Evolutionary conservation across 2,329 filamentous ascomycete species (phyloP), one percentile per base, ranked within the genome.

Genomic region (Aspergillus fructus): DNA sequence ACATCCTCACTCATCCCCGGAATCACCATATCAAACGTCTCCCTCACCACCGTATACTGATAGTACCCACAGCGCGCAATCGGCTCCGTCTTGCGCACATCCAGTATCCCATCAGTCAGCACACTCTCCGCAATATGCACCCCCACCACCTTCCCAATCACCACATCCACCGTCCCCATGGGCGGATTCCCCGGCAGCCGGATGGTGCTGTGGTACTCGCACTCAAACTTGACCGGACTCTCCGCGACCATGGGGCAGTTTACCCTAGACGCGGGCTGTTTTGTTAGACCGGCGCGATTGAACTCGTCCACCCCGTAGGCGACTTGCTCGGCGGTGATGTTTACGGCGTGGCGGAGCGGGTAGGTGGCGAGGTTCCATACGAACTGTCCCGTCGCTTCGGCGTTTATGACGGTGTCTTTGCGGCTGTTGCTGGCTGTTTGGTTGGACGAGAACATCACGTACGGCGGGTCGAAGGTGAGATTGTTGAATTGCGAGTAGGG

Each of bases 401-500:
- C 80, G 67, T 87, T 87, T 63, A 74, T 68, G 33, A 83, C 82
- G 0, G 79, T 85, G 70, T 87, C 83, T 66, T 87, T 87, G 56
- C 80, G 79, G 0, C 63, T 51, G 2, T 65, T 66, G 8, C 69
- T 61, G 0, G 77, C 71, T 0, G 79, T 83, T 66, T 85, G 81
- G 70, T 87, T 86, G 3, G 81, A 78, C 34, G 75, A 76, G 77
- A 87, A 87, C 80, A 87, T 84, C 27, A 87, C 80, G 64, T 85
- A 85, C 0, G 84, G 84, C 0, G 84, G 84, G 66, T 85, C 83
- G 70, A 85, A 87, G 33, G 82, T 85, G 0, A 87, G 77, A 62
- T 86, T 86, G 69, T 82, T 85, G 77, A 87, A 87, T 70, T 87
- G 84, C 0, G 75, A 80, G 71, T 83, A 87, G 0, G 84, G 84